Evolutionary conservation across 192 early-diverging fungal genomes (phyloP).

Genomic region (Phycomyces blakesleeanus): DNA sequence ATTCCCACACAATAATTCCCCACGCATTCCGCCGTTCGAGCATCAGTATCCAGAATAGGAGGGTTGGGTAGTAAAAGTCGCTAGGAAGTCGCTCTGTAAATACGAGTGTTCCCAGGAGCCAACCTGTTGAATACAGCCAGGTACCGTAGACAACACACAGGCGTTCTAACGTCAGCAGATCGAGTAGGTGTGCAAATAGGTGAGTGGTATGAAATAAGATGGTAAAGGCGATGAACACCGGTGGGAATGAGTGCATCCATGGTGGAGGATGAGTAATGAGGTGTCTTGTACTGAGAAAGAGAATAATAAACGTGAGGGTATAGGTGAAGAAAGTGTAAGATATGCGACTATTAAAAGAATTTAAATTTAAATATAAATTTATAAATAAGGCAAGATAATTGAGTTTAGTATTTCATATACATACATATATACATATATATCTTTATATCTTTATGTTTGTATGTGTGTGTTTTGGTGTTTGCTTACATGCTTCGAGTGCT

Average conservation of each 20-base stretch:
- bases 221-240: constrained; percentile 27
- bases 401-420: too few species aligned
- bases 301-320: constrained; percentile 25
- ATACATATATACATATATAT: too few species aligned
- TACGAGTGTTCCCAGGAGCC: constrained; percentile 44
- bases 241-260: constrained; percentile 33
- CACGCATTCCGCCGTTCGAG: constrained; percentile 48
- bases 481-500: constrained; percentile 32
- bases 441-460: too few species aligned
- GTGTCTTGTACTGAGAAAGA: constrained; percentile 17
- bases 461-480: not conserved
- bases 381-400: too few species aligned
- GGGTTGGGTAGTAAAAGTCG: constrained; percentile 40
- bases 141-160: constrained; percentile 55
- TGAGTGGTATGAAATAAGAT: constrained; percentile 43
- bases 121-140: constrained; percentile 54
- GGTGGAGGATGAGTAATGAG: constrained; percentile 19
- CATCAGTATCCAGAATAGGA: constrained; percentile 43
- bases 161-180: constrained; percentile 40
- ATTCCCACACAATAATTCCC: constrained; percentile 55
- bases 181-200: constrained; percentile 40
- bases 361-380: too few species aligned
- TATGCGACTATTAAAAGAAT: constrained; percentile 32
- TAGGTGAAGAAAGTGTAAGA: constrained; percentile 38
- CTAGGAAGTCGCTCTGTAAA: constrained; percentile 41